Evolutionary conservation across 2,329 filamentous ascomycete species (phyloP), one percentile per base, ranked within the genome.

Genomic region (Pseudogymnoascus sp.): DNA sequence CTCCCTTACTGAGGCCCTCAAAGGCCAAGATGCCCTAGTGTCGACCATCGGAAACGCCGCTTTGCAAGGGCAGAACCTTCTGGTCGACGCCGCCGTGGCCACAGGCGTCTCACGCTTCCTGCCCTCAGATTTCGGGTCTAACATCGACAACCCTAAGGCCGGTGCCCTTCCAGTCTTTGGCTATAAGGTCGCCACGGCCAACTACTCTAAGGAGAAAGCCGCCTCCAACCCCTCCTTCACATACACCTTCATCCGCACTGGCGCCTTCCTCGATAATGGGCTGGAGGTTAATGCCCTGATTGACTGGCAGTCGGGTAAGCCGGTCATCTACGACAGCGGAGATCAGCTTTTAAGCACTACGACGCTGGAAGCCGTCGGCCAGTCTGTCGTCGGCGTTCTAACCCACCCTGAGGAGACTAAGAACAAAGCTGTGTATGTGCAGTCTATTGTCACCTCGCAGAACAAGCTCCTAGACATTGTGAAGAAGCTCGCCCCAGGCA

Each of bases 291-390:
- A 68, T 4, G 70, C 74, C 59, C 42, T 74, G n/a, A 55, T 72
- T n/a, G 67, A 74, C 58, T 39, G 69, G 8, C 65, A 67, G 29
- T 60, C 63, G 18, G 70, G 70, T 61, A 69, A 67, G 10, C 71
- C 72, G 8, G 68, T 62, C 4, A 60, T 76, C 27, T 73, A 69
- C 60, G 72, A 76, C 59, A 72, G 72, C 33, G 74, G 74, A 31
- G 69, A 76, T 25, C 64, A 65, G 3, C 62, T 64, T 6, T 72
- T 70, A 59, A 74, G 69, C 59, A 66, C 74, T 12, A 81, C 81
- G 0, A 80, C 74, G 0, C 71, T 84, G 1, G 64, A 68, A 0
- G 74, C 74, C 2, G 69, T 83, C 12, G 81, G 69, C 0, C 72
- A 77, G 29, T 78, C 76, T 1, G 72, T 85, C 0, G 75, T 77